Percentiles rank a stretch among this genome's conserved stretches.
Conservation (phyloP, 1,139 yeast genomes). For the Yamadazyma kanchanaburiensis region DNA sequence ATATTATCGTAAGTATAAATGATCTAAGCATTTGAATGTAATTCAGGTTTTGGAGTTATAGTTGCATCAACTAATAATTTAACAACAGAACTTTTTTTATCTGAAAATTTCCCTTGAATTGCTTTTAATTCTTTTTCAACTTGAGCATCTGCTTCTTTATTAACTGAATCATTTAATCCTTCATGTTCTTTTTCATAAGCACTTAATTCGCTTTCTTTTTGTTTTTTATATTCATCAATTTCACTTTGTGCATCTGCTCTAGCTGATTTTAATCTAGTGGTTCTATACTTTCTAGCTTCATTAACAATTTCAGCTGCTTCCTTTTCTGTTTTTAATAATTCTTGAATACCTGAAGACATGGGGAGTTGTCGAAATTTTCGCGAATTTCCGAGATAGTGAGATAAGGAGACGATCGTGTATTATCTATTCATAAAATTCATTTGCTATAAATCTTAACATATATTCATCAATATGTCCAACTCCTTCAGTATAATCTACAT, state of each 20-base stretch:
- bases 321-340: constrained; percentile 72
- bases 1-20: constrained; percentile 1
- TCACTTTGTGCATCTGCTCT: constrained; percentile 90
- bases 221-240: constrained; percentile 79
- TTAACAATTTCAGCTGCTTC: constrained; percentile 94
- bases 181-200: constrained; percentile 66
- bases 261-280: constrained; percentile 88
- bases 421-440: constrained; percentile 61
- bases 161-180: constrained; percentile 65
- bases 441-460: constrained; percentile 87
- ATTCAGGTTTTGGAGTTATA: constrained; percentile 71
- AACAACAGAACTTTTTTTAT: constrained; percentile 66
- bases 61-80: constrained; percentile 79
- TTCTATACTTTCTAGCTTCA: constrained; percentile 84
- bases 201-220: constrained; percentile 81
- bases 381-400: too few species aligned
- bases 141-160: constrained; percentile 65
- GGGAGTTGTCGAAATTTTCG: too few species aligned
- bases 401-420: too few species aligned
- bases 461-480: constrained; percentile 94
- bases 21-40: constrained; percentile 81
- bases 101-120: constrained; percentile 60
- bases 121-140: constrained; percentile 59
- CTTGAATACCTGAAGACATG: constrained; percentile 38
- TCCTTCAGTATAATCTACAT: constrained; percentile 66